Evolutionary conservation across 345 rosid species (phyloP).

Genomic region (Aquilaria sinensis): DNA sequence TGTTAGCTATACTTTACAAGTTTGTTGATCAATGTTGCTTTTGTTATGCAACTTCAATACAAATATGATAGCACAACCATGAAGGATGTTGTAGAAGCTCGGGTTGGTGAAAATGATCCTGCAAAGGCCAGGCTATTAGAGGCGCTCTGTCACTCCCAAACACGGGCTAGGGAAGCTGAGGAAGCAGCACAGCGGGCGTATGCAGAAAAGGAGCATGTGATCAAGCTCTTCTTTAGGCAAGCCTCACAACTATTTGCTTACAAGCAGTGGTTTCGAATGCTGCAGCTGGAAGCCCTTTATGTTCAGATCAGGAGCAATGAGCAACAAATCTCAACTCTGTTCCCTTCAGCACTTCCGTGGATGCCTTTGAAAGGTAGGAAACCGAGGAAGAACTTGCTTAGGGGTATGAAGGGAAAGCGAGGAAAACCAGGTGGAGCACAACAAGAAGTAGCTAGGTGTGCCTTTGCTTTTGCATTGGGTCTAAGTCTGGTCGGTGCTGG

Average conservation of each 20-base stretch:
- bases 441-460: slow-evolving; percentile 36
- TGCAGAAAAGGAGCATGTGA: slow-evolving; percentile 76
- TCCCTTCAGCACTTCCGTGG: slow-evolving; percentile 54
- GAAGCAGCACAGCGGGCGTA: slow-evolving; percentile 69
- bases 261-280: slow-evolving; percentile 80
- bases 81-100: slow-evolving; percentile 23
- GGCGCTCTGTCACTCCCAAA: slow-evolving; percentile 89
- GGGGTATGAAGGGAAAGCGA: slow-evolving; percentile 26
- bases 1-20: background rate
- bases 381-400: slow-evolving; percentile 23
- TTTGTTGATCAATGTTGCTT: background rate
- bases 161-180: slow-evolving; percentile 98
- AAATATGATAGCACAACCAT: slow-evolving; percentile 13
- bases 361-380: slow-evolving; percentile 35
- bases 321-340: slow-evolving; percentile 36
- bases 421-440: slow-evolving; percentile 26
- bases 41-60: slow-evolving; percentile 14
- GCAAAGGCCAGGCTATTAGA: slow-evolving; percentile 73
- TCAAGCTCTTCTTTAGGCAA: slow-evolving; percentile 81
- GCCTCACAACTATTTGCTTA: slow-evolving; percentile 93
- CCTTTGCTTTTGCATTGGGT: slow-evolving; percentile 65
- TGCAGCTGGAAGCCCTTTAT: slow-evolving; percentile 75
- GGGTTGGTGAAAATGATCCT: slow-evolving; percentile 36
- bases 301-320: slow-evolving; percentile 52
- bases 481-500: slow-evolving; percentile 94